Percentiles rank a stretch among this genome's conserved stretches.
phyloP scores from a whole-genome alignment of 192 early-diverging fungal species.

The Backusella australiensis region DNA sequence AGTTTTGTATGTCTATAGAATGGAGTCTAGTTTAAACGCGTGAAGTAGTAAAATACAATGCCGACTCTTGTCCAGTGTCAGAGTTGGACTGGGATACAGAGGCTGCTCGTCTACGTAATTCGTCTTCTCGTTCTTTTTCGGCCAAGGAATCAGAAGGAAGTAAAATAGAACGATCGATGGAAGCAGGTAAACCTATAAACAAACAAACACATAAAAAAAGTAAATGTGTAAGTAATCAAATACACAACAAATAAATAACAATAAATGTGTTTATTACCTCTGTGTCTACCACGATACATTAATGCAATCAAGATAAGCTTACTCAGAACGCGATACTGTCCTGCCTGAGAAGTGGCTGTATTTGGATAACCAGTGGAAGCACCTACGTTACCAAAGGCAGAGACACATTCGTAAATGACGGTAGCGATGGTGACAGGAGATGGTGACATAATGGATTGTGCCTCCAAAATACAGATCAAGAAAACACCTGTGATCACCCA shows the following conservation, averaged over 20 bases:
- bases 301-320: slow-evolving; percentile 30
- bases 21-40: neutral
- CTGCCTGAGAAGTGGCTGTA: slow-evolving; percentile 25
- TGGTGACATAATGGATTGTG: slow-evolving; percentile 23
- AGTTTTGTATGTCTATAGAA: neutral
- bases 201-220: neutral
- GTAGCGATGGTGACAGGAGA: slow-evolving; percentile 30
- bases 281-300: slow-evolving; percentile 37
- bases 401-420: slow-evolving; percentile 33
- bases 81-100: slow-evolving; percentile 9
- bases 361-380: slow-evolving; percentile 28
- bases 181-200: slow-evolving; percentile 27
- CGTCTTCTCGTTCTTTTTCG: slow-evolving; percentile 24
- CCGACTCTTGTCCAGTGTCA: neutral
- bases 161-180: slow-evolving; percentile 36
- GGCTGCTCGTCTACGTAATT: neutral
- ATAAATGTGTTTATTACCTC: slow-evolving; percentile 17
- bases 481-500: slow-evolving; percentile 34
- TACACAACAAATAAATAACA: neutral
- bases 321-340: slow-evolving; percentile 21
- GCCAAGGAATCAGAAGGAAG: slow-evolving; percentile 33
- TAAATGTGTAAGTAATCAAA: neutral
- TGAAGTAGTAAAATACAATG: neutral
- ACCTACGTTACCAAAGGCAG: slow-evolving; percentile 37
- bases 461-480: slow-evolving; percentile 27